Percentiles rank a stretch among this genome's conserved stretches.
These are phyloP conservation scores for Petunia hybrid DNA, from an alignment of 305 asterid genomes.

Conservation along the genomic window DNA sequence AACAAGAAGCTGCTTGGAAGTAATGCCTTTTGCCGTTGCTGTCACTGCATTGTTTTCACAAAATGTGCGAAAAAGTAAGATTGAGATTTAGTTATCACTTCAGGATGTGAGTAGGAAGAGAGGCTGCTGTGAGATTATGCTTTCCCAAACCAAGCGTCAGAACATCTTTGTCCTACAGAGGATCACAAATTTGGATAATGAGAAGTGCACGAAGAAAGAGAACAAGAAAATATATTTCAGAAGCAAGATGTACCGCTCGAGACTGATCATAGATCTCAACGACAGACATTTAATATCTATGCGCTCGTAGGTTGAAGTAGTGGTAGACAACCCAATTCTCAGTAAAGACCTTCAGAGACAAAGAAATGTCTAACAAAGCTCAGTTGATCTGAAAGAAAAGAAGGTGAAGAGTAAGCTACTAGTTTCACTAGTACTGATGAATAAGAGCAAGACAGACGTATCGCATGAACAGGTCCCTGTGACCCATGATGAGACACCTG, in stretches of 20 bases:
- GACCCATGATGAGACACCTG: conserved; percentile 90
- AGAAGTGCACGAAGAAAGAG: conserved; percentile 5
- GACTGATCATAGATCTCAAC: conserved; percentile 94
- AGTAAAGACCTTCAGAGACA: conserved; percentile 69
- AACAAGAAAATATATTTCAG: conserved; percentile 35
- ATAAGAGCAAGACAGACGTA: conserved; percentile 49
- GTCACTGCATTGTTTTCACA: conserved; percentile 87
- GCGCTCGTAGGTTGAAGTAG: conserved; percentile 95
- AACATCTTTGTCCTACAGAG: conserved; percentile 85
- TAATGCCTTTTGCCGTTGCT: conserved; percentile 90
- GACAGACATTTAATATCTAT: conserved; percentile 94
- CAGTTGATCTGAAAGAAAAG: background rate
- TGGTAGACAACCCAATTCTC: conserved; percentile 99
- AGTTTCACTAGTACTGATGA: background rate
- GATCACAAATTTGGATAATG: conserved; percentile 37
- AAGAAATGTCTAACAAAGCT: conserved; percentile 6
- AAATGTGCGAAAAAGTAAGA: conserved; percentile 90
- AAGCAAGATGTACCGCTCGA: conserved; percentile 72
- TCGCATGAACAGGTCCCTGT: conserved; percentile 94
- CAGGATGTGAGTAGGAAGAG: conserved; percentile 89
- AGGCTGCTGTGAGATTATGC: conserved; percentile 87
- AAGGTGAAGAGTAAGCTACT: background rate
- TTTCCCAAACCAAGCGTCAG: conserved; percentile 82
- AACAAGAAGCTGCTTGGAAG: conserved; percentile 89
- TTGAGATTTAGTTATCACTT: conserved; percentile 78